Evolutionary conservation across 1,284 basidiomycete species (phyloP).

Genomic region (Rhodotorula sp.): DNA sequence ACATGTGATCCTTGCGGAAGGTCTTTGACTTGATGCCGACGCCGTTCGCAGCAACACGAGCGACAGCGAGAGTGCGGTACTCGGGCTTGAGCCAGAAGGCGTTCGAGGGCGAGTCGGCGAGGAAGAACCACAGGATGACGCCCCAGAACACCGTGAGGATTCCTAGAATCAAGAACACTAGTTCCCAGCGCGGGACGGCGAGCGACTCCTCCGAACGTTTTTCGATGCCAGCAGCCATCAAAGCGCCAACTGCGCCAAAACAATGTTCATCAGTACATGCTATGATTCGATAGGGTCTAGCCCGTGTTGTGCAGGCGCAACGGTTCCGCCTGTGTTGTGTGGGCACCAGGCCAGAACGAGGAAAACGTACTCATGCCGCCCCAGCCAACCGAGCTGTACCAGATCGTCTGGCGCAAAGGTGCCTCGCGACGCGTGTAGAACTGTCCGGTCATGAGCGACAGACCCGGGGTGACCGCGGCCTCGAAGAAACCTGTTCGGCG

Average conservation of each 20-base stretch:
- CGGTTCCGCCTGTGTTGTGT: too few species aligned
- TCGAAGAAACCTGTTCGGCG: conserved; percentile 45
- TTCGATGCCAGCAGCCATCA: conserved; percentile 50
- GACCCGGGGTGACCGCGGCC: conserved; percentile 50
- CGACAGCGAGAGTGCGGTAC: conserved; percentile 47
- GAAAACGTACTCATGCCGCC: conserved; percentile 46
- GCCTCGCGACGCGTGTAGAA: conserved; percentile 46
- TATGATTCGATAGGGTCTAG: too few species aligned
- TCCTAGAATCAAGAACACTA: conserved; percentile 51
- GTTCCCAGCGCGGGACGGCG: conserved; percentile 42
- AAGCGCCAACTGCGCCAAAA: conserved; percentile 37
- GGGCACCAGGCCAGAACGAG: too few species aligned
- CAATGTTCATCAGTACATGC: too few species aligned
- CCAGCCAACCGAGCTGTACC: conserved; percentile 50
- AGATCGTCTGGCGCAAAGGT: conserved; percentile 50
- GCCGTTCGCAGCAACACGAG: conserved; percentile 47
- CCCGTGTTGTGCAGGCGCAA: too few species aligned
- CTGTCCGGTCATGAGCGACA: conserved; percentile 49
- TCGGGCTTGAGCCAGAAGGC: conserved; percentile 48
- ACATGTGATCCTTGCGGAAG: conserved; percentile 47
- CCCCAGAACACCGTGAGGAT: conserved; percentile 46
- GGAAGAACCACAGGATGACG: conserved; percentile 48
- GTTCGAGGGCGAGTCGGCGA: conserved; percentile 49
- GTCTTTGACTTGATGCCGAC: conserved; percentile 47
- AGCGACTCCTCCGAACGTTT: conserved; percentile 27